Conservation (phyloP, 805 yeast genomes). For the Pichia kluyveri region DNA sequence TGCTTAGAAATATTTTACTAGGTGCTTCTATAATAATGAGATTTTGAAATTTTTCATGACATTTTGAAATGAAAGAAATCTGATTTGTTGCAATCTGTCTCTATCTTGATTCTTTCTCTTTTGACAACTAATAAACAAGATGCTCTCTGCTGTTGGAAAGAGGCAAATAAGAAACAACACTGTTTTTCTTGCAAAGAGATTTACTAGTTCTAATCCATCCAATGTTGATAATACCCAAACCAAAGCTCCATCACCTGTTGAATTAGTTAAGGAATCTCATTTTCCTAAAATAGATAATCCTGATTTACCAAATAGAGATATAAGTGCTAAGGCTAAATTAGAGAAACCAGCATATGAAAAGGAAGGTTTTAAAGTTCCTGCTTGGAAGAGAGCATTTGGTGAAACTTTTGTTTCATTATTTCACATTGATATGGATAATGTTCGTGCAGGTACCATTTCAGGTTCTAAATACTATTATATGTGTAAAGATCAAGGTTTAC, state of each 20-base stretch:
- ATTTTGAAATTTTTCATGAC: no score
- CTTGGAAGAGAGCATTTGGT: constrained; percentile 50
- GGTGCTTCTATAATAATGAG: no score
- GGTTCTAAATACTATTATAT: constrained; percentile 81
- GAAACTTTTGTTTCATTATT: constrained; percentile 54
- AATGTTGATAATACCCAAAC: neutral
- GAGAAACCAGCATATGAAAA: constrained; percentile 22
- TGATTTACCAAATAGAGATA: constrained; percentile 27
- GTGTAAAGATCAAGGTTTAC: constrained; percentile 79
- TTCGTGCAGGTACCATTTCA: constrained; percentile 90
- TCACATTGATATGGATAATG: constrained; percentile 80
- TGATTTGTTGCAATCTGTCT: neutral
- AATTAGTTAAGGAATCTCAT: constrained; percentile 24
- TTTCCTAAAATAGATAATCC: constrained; percentile 28
- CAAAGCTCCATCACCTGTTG: constrained; percentile 9
- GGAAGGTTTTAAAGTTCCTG: constrained; percentile 29
- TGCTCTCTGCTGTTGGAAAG: neutral
- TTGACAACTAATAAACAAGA: neutral
- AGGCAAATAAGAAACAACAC: neutral
- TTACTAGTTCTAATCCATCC: neutral
- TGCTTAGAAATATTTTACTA: no score
- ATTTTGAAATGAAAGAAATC: neutral
- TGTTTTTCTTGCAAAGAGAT: neutral
- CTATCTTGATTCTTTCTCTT: neutral
- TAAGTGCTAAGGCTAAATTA: constrained; percentile 26